Conservation (phyloP, 1,139 yeast species). For the Suhomyces wounanorum region DNA sequence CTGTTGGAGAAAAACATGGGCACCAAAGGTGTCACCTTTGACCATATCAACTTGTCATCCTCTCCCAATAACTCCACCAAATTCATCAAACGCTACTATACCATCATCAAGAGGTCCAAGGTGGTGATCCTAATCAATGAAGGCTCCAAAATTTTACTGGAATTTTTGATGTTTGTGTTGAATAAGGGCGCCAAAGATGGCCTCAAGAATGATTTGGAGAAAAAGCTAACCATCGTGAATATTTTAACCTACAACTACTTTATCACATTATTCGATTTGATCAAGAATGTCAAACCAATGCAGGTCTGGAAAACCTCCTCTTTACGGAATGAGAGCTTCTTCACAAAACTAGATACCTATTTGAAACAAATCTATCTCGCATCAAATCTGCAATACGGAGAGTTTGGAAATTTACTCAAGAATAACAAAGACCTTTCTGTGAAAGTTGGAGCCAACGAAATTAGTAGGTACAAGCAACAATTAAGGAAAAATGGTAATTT, state of each 20-base stretch:
- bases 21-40: slow-evolving; percentile 15
- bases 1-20: slow-evolving; percentile 17
- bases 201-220: not conserved
- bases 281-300: slow-evolving; percentile 35
- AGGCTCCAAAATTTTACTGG: slow-evolving; percentile 36
- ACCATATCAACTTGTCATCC: slow-evolving; percentile 19
- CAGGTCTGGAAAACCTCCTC: slow-evolving; percentile 47
- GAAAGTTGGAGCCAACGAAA: not conserved
- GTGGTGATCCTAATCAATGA: slow-evolving; percentile 44
- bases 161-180: slow-evolving; percentile 23
- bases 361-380: slow-evolving; percentile 29
- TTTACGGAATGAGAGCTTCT: slow-evolving; percentile 27
- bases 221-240: slow-evolving; percentile 40
- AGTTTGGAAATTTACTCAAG: slow-evolving; percentile 10
- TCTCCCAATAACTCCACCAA: not conserved
- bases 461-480: not conserved
- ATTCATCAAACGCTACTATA: slow-evolving; percentile 9
- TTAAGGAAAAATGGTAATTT: not conserved
- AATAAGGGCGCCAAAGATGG: not conserved
- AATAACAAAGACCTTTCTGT: slow-evolving; percentile 14
- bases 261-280: slow-evolving; percentile 40
- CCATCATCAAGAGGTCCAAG: slow-evolving; percentile 25
- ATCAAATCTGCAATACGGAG: slow-evolving; percentile 3
- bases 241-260: slow-evolving; percentile 46
- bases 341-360: slow-evolving; percentile 29